A percentile compares a stretch with the other conserved stretches of the same genome.
These are phyloP conservation scores for Dothistroma pini DNA, from an alignment of 2,329 filamentous ascomycete species.

Conservation along the genomic window DNA sequence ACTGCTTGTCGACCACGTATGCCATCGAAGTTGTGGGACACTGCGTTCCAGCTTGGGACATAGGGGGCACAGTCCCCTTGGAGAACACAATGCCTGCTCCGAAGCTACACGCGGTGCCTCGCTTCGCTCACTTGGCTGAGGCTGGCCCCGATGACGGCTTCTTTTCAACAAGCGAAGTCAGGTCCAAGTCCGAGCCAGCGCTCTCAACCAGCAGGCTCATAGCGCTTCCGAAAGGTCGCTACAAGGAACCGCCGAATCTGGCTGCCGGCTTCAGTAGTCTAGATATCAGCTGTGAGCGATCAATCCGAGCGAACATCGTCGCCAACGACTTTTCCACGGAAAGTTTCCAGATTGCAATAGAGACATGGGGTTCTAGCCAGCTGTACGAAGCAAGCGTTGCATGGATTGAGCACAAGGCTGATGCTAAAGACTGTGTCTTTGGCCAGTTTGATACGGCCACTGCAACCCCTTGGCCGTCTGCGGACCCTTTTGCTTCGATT, in stretches of 20 bases:
- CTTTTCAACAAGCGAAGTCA: slow-evolving; percentile 30
- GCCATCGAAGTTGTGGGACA: not conserved
- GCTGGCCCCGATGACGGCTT: slow-evolving; percentile 29
- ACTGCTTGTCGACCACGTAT: not conserved
- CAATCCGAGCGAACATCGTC: slow-evolving; percentile 29
- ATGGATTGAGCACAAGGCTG: slow-evolving; percentile 32
- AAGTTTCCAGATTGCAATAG: slow-evolving; percentile 24
- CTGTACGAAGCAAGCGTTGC: slow-evolving; percentile 25
- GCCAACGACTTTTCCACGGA: slow-evolving; percentile 25
- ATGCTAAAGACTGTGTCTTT: slow-evolving; percentile 29
- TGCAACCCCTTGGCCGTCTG: not conserved
- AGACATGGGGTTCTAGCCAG: slow-evolving; percentile 27
- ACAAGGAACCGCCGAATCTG: slow-evolving; percentile 28
- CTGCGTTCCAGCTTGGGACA: not conserved
- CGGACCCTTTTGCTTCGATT: not conserved
- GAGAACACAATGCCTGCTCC: not conserved
- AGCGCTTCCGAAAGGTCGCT: slow-evolving; percentile 26
- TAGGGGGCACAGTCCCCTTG: too few relatives aligned
- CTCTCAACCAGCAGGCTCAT: slow-evolving; percentile 26
- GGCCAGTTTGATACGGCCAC: slow-evolving; percentile 29
- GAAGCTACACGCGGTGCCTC: not conserved
- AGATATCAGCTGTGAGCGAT: slow-evolving; percentile 23
- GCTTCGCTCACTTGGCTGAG: slow-evolving; percentile 2
- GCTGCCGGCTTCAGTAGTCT: slow-evolving; percentile 30
- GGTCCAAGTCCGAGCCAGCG: slow-evolving; percentile 16